Percentiles rank a stretch among this genome's conserved stretches.
These are phyloP conservation scores for Rhodomyrtus tomentosa DNA, from an alignment of 345 rosid species.

Conservation along the genomic window DNA sequence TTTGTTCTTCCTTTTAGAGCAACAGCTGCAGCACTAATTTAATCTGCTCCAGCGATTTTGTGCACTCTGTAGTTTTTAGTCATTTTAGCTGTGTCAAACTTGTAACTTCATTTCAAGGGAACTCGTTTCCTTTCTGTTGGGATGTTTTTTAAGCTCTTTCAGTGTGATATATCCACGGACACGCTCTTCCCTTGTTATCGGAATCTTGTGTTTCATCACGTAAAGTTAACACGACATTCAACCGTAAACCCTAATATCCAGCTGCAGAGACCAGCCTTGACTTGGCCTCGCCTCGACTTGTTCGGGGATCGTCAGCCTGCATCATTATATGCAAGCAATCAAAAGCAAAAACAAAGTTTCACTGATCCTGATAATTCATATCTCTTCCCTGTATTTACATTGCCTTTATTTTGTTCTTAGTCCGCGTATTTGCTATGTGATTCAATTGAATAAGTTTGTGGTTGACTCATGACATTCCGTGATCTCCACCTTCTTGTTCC, in stretches of 20 bases:
- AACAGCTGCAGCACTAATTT: slow-evolving; percentile 18
- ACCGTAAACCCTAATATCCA: background rate
- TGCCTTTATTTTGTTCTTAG: background rate
- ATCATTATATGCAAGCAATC: background rate
- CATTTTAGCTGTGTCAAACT: background rate
- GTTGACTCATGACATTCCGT: background rate
- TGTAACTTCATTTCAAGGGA: background rate
- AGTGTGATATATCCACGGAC: background rate
- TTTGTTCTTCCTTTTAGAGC: slow-evolving; percentile 4
- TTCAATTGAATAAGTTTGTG: background rate
- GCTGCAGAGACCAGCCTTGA: background rate
- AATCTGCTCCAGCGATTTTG: slow-evolving; percentile 44
- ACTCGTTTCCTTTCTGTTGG: background rate
- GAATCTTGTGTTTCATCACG: background rate
- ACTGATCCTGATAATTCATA: background rate
- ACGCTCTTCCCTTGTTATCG: background rate
- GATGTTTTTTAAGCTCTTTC: background rate
- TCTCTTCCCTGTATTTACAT: background rate
- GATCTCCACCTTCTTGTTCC: slow-evolving; percentile 24
- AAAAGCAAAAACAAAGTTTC: background rate
- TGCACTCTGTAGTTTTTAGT: slow-evolving; percentile 2
- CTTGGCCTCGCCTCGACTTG: background rate
- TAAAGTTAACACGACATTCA: background rate
- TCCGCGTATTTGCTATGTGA: background rate
- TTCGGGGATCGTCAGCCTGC: background rate